Evolutionary conservation across 2,329 filamentous ascomycete species (phyloP).

Genomic region (Colletotrichum shisoi): DNA sequence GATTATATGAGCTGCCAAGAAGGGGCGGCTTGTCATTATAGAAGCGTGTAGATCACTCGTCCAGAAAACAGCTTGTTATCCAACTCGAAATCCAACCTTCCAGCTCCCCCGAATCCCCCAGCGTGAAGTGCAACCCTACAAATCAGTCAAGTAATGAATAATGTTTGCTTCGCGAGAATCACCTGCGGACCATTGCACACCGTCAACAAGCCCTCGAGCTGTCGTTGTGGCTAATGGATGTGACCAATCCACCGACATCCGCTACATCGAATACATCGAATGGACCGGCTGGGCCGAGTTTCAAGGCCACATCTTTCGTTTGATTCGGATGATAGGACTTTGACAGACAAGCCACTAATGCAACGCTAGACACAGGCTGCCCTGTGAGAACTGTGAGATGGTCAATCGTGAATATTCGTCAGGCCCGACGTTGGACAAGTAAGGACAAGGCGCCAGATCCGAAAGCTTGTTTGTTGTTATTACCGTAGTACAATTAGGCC

Average conservation of each 20-base stretch:
- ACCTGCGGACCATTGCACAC: not conserved
- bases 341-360: constrained; percentile 44
- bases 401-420: constrained; percentile 51
- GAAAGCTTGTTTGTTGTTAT: constrained; percentile 45
- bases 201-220: not conserved
- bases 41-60: not conserved
- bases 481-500: constrained; percentile 49
- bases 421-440: constrained; percentile 43
- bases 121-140: not conserved
- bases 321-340: constrained; percentile 48
- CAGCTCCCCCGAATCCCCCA: not conserved
- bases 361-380: constrained; percentile 49
- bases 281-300: constrained; percentile 47
- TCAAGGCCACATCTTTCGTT: constrained; percentile 50
- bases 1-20: not conserved
- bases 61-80: not conserved
- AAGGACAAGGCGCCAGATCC: constrained; percentile 50
- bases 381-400: constrained; percentile 45
- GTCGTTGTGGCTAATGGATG: not conserved
- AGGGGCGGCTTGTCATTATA: not conserved
- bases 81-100: not conserved
- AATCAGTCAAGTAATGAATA: not conserved
- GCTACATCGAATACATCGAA: not conserved
- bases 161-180: not conserved
- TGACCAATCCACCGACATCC: not conserved